Evolutionary conservation across 306 rosid genomes (phyloP), one percentile per base, ranked within the genome.

Genomic region (Lotus japonicus): DNA sequence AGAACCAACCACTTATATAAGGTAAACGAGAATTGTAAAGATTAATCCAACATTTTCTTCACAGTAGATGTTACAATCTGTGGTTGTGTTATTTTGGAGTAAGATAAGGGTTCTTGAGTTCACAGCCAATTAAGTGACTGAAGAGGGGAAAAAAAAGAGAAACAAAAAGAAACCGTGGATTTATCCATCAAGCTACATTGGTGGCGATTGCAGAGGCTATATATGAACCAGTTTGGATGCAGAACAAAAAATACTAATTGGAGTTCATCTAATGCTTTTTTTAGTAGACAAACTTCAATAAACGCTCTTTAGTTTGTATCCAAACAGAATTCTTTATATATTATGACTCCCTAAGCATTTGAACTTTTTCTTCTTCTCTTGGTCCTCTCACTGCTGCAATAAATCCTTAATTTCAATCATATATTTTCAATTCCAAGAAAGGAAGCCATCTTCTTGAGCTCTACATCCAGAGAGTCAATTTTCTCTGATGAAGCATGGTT

Each of bases 371-470:
- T 61, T 23, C 48, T 44, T 31, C 2, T 23, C 11, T 33, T 21
- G 52, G 73, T 55, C 54, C 38, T 15, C 15, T 52, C 26, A 67
- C n/a, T 58, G 50, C 43, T 23, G 15, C 41, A 53, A 69, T 0
- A 62, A 62, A 69, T 7, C 13, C 9, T 18, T 31, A 31, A 31
- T 31, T 71, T 48, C 66, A 79, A 42, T 60, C 72, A 68, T n/a
- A n/a, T n/a, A n/a, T 62, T 75, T 79, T 74, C 79, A 2, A 74
- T 52, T 57, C 83, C 83, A 56, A 79, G 77, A 79, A 79, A 79
- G 10, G 80, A 74, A 42, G 77, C 83, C 58, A 79, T 58, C 5
- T 41, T 79, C 64, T 79, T 64, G 14, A 79, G 77, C 58, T 79
- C 83, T 64, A 63, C 77, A 49, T 79, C 80, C 2, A 69, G 13